Percentiles rank a stretch among this genome's conserved stretches.
Evolutionary conservation across 2,329 filamentous ascomycete genomes (phyloP).

Genomic region (Fusarium sp.): DNA sequence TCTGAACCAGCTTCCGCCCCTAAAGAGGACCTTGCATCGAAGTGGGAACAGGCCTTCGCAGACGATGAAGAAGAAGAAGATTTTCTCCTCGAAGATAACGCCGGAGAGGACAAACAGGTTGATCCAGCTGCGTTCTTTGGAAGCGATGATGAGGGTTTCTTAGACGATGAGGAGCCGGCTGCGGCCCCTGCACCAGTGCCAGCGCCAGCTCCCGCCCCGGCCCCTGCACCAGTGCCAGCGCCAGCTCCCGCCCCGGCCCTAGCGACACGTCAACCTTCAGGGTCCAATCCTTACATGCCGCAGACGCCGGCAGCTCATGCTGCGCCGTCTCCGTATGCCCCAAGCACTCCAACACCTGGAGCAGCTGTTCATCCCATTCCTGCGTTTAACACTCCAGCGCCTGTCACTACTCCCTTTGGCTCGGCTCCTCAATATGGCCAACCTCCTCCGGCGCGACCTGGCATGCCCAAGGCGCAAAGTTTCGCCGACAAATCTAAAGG

Average conservation of each 20-base stretch:
- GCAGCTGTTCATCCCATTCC: conserved; percentile 31
- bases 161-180: conserved; percentile 73
- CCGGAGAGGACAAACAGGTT: conserved; percentile 61
- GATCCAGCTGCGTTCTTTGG: conserved; percentile 79
- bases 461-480: conserved; percentile 77
- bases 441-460: conserved; percentile 58
- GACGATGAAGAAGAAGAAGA: conserved; percentile 78
- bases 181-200: conserved; percentile 26
- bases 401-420: conserved; percentile 42
- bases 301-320: conserved; percentile 34
- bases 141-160: conserved; percentile 88
- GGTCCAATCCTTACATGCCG: conserved; percentile 50
- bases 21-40: conserved; percentile 79
- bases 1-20: conserved; percentile 48
- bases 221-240: conserved; percentile 22
- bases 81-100: conserved; percentile 72
- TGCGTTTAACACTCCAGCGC: conserved; percentile 47
- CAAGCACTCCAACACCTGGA: conserved; percentile 29
- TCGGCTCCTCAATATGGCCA: conserved; percentile 56
- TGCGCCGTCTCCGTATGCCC: conserved; percentile 45
- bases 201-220: too few relatives aligned
- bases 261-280: conserved; percentile 23
- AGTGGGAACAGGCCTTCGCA: conserved; percentile 87
- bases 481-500: conserved; percentile 93
- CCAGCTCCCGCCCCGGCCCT: conserved; percentile 12